Evolutionary conservation across 768 basidiomycete genomes (phyloP).

Genomic region (Hericium rajendrae): DNA sequence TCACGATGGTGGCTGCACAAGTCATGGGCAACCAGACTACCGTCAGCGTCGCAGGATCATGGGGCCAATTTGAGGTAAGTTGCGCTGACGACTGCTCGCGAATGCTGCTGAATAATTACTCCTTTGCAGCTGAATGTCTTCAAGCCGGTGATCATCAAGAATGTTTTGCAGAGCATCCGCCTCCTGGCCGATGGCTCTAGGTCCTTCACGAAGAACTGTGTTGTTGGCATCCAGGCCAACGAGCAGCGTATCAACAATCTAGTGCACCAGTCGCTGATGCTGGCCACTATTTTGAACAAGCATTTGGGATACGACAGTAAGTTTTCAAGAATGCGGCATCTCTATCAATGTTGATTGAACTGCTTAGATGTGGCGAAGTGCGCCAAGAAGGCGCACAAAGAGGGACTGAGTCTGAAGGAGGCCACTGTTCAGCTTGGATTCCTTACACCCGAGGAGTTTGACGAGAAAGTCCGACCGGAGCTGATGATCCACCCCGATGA

Average conservation of each 20-base stretch:
- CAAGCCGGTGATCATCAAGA: constrained; percentile 98
- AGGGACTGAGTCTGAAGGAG: constrained; percentile 93
- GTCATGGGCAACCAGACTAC: constrained; percentile 96
- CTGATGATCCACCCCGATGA: constrained; percentile 77
- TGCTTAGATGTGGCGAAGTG: constrained; percentile 87
- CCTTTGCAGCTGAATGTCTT: constrained; percentile 85
- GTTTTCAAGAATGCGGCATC: constrained; percentile 22
- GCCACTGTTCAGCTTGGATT: constrained; percentile 84
- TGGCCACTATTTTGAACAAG: constrained; percentile 95
- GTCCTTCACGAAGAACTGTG: constrained; percentile 95
- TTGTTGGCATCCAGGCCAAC: constrained; percentile 93
- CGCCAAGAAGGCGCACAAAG: constrained; percentile 99
- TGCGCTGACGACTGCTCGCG: background rate
- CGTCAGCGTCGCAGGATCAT: constrained; percentile 86
- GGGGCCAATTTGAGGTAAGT: constrained; percentile 91
- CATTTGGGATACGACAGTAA: constrained; percentile 94
- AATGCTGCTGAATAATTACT: background rate
- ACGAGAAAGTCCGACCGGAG: constrained; percentile 87
- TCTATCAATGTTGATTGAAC: constrained; percentile 4
- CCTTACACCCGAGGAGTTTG: constrained; percentile 86
- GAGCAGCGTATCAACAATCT: constrained; percentile 85
- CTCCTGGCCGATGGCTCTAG: constrained; percentile 87
- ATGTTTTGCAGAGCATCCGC: constrained; percentile 92
- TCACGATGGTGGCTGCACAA: constrained; percentile 98
- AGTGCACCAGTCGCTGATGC: constrained; percentile 93